These are phyloP conservation scores for Ganoderma sinense DNA, from an alignment of 1,284 basidiomycete species.

Conservation along the genomic window DNA sequence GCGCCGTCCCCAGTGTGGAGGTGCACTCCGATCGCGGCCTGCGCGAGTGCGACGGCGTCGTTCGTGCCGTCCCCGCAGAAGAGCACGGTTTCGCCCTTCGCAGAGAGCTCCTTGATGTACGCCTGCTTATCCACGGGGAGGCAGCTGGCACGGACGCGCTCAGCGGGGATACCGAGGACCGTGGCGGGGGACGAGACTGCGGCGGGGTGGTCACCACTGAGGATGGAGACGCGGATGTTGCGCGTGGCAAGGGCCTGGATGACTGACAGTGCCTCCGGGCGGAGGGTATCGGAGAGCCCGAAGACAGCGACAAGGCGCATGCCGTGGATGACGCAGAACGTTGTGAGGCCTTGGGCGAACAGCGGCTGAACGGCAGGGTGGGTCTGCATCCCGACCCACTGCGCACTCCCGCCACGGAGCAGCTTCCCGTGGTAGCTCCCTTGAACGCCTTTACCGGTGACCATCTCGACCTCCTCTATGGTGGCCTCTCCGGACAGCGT, in stretches of 20 bases:
- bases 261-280: constrained; percentile 50
- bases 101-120: constrained; percentile 47
- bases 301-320: constrained; percentile 47
- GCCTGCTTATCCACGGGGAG: constrained; percentile 59
- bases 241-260: constrained; percentile 46
- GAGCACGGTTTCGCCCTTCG: constrained; percentile 40
- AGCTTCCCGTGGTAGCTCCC: constrained; percentile 35
- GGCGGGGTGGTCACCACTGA: constrained; percentile 61
- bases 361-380: constrained; percentile 33
- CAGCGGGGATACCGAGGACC: constrained; percentile 48
- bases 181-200: constrained; percentile 58
- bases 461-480: constrained; percentile 38
- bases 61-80: constrained; percentile 61
- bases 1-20: constrained; percentile 50
- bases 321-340: constrained; percentile 46
- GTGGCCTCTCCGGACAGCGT: neutral
- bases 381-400: constrained; percentile 39
- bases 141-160: constrained; percentile 53
- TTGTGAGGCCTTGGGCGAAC: constrained; percentile 40
- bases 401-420: constrained; percentile 46
- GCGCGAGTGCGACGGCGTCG: constrained; percentile 59
- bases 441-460: constrained; percentile 48
- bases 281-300: constrained; percentile 56
- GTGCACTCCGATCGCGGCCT: constrained; percentile 57
- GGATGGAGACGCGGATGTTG: constrained; percentile 53